Evolutionary conservation across 768 basidiomycete genomes (phyloP), one percentile per base, ranked within the genome.

Genomic region (Ramaria rubella): DNA sequence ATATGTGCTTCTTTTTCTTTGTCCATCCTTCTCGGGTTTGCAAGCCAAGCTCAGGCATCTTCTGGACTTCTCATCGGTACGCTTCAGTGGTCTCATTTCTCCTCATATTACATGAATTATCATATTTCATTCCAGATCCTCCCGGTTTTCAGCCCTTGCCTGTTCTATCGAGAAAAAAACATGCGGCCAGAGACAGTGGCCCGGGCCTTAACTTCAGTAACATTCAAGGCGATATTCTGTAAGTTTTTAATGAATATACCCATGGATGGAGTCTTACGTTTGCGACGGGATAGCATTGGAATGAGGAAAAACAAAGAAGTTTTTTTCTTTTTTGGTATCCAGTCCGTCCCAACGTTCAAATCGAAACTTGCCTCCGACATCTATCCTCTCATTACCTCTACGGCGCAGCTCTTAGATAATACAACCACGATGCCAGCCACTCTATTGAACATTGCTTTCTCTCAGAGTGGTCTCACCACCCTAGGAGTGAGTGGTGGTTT

Each of bases 341-440:
- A 64, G 51, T 55, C 61, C 49, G 58, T 60, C 14, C 15, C 45
- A 4, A 17, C 42, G 7, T 67, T 67, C 65, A 65, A n/a, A n/a
- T n/a, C n/a, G n/a, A 64, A 52, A 58, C 43, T 23, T 55, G 54
- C n/a, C 56, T 65, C 45, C 19, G 23, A 21, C 17, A 9, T 56
- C 11, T 1, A 14, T 14, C 44, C 12, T 62, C 26, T 40, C 3
- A 72, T 83, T 62, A 80, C 76, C 54, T 77, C 76, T 3, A 74
- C 76, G 5, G 65, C 69, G 1, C 73, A 77, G 59, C 71, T 77
- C 31, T 58, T 74, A 40, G 55, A 48, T 24, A 45, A 48, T 34
- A 15, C 24, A 26, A 59, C 52, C 59, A 60, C n/a, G n/a, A n/a
- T n/a, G 49, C 65, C 65, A 3, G 48, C 61, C 30, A 59, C 63